Percentiles rank a stretch among this genome's conserved stretches.
These are phyloP conservation scores for Wickerhamomyces rabaulensis DNA, from an alignment of 805 yeast species.

Conservation along the genomic window DNA sequence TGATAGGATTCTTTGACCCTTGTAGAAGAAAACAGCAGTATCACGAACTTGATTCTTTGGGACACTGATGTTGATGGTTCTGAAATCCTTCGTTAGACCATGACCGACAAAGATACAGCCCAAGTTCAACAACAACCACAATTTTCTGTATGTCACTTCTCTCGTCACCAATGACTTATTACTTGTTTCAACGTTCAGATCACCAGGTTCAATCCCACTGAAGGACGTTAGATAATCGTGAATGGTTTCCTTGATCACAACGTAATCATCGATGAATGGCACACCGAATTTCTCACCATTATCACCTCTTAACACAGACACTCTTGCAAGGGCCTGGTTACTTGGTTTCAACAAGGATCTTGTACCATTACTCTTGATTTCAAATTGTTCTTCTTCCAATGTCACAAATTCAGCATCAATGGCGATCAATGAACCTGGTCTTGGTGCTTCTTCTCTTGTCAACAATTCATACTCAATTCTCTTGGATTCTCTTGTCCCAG, in stretches of 20 bases:
- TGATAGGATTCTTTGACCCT: slow-evolving; percentile 74
- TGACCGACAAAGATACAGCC: slow-evolving; percentile 96
- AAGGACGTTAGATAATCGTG: slow-evolving; percentile 84
- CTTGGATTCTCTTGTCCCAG: slow-evolving; percentile 53
- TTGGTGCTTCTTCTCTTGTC: slow-evolving; percentile 66
- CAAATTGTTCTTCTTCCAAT: slow-evolving; percentile 71
- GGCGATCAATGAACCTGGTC: slow-evolving; percentile 73
- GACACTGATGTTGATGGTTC: slow-evolving; percentile 87
- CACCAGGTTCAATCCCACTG: slow-evolving; percentile 94
- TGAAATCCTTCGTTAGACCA: slow-evolving; percentile 84
- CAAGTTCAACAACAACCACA: slow-evolving; percentile 84
- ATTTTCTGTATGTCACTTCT: slow-evolving; percentile 78
- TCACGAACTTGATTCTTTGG: slow-evolving; percentile 85
- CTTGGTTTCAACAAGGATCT: slow-evolving; percentile 70
- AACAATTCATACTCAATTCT: slow-evolving; percentile 64
- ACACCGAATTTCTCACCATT: slow-evolving; percentile 59
- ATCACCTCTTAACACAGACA: slow-evolving; percentile 77
- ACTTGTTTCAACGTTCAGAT: slow-evolving; percentile 67
- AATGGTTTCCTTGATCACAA: slow-evolving; percentile 64
- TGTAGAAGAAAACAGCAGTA: slow-evolving; percentile 74
- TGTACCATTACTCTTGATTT: slow-evolving; percentile 67
- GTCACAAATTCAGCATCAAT: slow-evolving; percentile 96
- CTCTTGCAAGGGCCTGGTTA: slow-evolving; percentile 74
- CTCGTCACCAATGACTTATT: slow-evolving; percentile 66
- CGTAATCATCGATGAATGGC: slow-evolving; percentile 91